Conservation (phyloP, 345 rosid genomes). For the Hirschfeldia incana region DNA sequence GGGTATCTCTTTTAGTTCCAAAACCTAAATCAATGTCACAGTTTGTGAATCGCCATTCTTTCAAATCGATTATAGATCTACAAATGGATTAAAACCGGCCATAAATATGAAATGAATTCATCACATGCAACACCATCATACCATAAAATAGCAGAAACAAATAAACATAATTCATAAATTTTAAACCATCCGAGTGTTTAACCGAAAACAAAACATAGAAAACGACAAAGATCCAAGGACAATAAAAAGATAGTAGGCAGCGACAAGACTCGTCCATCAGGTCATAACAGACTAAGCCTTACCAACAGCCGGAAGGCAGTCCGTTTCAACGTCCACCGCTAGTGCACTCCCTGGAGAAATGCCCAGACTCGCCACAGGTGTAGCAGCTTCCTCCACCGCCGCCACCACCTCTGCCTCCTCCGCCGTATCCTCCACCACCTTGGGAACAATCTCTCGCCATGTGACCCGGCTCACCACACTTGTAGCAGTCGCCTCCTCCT, state of each 20-base stretch:
- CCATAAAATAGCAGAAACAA: constrained; percentile 2
- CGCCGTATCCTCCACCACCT: constrained; percentile 23
- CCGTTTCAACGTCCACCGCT: constrained; percentile 47
- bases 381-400: constrained; percentile 34
- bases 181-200: constrained; percentile 1
- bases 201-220: not conserved
- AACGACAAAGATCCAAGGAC: constrained; percentile 1
- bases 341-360: constrained; percentile 84
- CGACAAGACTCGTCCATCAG: not conserved
- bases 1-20: not conserved
- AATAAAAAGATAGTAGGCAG: constrained; percentile 6
- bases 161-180: not conserved
- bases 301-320: not conserved
- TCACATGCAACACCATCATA: constrained; percentile 12
- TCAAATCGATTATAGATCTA: not conserved
- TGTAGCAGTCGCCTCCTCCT: constrained; percentile 37
- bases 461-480: constrained; percentile 39
- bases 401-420: constrained; percentile 15
- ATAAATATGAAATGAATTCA: not conserved
- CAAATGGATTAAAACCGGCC: not conserved
- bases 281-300: constrained; percentile 9
- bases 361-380: constrained; percentile 54
- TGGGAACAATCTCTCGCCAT: constrained; percentile 36
- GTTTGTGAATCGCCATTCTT: not conserved
- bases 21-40: not conserved